Conservation (phyloP, 2,329 filamentous ascomycete species). For the Reticulascus tulasneorum region DNA sequence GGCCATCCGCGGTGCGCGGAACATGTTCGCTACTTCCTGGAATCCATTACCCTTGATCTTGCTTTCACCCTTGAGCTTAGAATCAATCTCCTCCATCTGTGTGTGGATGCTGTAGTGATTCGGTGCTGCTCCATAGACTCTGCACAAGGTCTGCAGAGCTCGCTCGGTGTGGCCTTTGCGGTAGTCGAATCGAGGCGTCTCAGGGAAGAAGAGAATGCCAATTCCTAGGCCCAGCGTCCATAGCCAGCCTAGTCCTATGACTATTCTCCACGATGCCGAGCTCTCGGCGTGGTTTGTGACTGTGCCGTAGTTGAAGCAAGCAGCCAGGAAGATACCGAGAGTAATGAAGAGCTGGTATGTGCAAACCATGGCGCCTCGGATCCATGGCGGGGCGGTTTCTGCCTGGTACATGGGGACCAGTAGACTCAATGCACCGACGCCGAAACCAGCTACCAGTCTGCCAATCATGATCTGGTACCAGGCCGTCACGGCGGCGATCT, state of each 20-base stretch:
- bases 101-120: slow-evolving; percentile 41
- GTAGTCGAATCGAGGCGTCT: slow-evolving; percentile 50
- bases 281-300: slow-evolving; percentile 36
- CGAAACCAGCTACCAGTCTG: slow-evolving; percentile 61
- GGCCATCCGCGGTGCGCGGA: slow-evolving; percentile 59
- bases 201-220: slow-evolving; percentile 47
- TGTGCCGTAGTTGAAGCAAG: slow-evolving; percentile 61
- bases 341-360: slow-evolving; percentile 72
- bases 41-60: slow-evolving; percentile 34
- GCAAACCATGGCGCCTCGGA: slow-evolving; percentile 62
- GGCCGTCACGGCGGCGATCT: slow-evolving; percentile 48
- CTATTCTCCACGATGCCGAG: slow-evolving; percentile 57
- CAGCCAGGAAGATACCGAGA: slow-evolving; percentile 59
- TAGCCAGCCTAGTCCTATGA: slow-evolving; percentile 49
- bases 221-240: slow-evolving; percentile 45
- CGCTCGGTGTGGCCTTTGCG: slow-evolving; percentile 41
- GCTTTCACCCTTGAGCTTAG: slow-evolving; percentile 47
- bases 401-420: slow-evolving; percentile 70
- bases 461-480: slow-evolving; percentile 68
- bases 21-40: slow-evolving; percentile 53
- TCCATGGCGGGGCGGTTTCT: slow-evolving; percentile 64
- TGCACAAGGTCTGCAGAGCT: slow-evolving; percentile 43
- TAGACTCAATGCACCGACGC: slow-evolving; percentile 62
- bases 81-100: slow-evolving; percentile 50
- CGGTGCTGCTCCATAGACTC: slow-evolving; percentile 39